Base-by-base conservation (phyloP, 164 flowering plant species). In the Paratinospora sagittata region DNA sequence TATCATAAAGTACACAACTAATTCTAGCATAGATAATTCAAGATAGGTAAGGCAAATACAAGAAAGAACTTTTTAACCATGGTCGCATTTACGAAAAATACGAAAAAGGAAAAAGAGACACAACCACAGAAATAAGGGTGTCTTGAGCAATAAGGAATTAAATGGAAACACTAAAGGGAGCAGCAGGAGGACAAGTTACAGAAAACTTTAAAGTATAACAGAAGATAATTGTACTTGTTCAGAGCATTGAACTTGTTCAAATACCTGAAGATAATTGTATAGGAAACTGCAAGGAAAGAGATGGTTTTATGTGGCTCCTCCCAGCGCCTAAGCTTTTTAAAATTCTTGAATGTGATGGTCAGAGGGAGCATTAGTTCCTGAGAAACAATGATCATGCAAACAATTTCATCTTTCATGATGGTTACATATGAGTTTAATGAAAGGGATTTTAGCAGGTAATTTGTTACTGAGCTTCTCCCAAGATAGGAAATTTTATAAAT, bases 341-440 rank as follows among this genome's bases (percentile, higher is more conserved):
- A 84, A 55, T 80, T 84, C 72, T 80, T 80, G 52, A 79, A 85
- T 63, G 69, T 72, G 34, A 84, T 57, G 2, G 82, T 78, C 65
- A 90, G 64, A 45, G 98, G 98, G 79, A 95, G 86, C 73, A 92
- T 52, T 58, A 95, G 90, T 83, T 95, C 98, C 98, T 95, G 88
- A 8, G 39, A 57, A 34, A 43, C 39, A 52, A 71, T 13, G 37
- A 74, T 57, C 26, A 3, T 26, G 30, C 14, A 41, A 8, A 21
- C 41, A 66, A 33, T 45, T 66, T 62, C 26, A 66, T 26, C 45
- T 49, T 19, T 52, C 0, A 52, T 8, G 21, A 52, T 17, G 2
- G 2, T 30, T 30, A 30, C 34, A 30, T 30, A n/a, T 30, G 34
- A 30, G 34, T 30, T 30, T 6, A 17, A 16, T n/a, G 2, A 49